phyloP scores from a whole-genome alignment of 441 rosid species.

The Hura crepitans region DNA sequence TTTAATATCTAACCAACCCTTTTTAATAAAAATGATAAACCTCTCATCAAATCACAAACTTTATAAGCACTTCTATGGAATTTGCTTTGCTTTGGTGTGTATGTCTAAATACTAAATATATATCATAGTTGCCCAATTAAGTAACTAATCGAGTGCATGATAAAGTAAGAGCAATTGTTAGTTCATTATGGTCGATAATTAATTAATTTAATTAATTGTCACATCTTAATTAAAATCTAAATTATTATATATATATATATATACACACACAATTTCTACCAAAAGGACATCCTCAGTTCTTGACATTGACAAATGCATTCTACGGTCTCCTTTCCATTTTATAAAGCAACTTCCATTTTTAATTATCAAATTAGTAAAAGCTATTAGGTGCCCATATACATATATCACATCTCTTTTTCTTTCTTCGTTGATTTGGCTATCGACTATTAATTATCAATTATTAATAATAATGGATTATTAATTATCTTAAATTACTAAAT shows the following conservation, averaged over 20 bases:
- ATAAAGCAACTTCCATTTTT: conserved; percentile 1
- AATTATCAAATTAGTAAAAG: too few relatives aligned
- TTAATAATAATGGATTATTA: too few relatives aligned
- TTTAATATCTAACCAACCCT: too few relatives aligned
- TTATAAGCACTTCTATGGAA: background rate
- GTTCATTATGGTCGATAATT: conserved; percentile 1
- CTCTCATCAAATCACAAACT: too few relatives aligned
- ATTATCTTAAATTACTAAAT: too few relatives aligned
- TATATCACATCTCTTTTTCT: too few relatives aligned
- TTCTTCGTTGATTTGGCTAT: too few relatives aligned
- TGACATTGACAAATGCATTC: background rate
- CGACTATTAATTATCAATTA: too few relatives aligned
- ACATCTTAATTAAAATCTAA: conserved; percentile 14
- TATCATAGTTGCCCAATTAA: background rate
- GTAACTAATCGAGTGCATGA: conserved; percentile 16
- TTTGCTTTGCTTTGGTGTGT: background rate
- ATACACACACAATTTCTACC: too few relatives aligned
- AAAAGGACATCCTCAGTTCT: conserved; percentile 6
- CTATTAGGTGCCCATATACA: too few relatives aligned
- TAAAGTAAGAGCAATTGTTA: conserved; percentile 9
- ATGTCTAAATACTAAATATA: background rate
- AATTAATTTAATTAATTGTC: conserved; percentile 23
- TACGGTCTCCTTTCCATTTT: background rate
- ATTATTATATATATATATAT: background rate
- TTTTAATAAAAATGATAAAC: too few relatives aligned